These are phyloP conservation scores for Nemania bipapillata DNA, from an alignment of 2,329 filamentous ascomycete genomes.

Conservation along the genomic window DNA sequence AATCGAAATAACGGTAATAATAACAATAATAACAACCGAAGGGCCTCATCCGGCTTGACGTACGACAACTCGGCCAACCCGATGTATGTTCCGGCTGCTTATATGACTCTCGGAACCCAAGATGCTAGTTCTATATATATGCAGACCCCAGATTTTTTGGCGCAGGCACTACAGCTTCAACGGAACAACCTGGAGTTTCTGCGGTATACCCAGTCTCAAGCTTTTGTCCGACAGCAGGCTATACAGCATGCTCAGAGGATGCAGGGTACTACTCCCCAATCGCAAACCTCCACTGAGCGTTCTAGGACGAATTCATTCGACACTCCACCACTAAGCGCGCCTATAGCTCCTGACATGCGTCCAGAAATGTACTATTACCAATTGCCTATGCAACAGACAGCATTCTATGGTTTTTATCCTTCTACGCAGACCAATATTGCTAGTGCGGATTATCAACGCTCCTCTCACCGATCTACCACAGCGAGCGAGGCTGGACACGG, in stretches of 20 bases:
- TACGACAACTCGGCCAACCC: constrained; percentile 59
- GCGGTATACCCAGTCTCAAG: constrained; percentile 60
- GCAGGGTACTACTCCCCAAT: constrained; percentile 51
- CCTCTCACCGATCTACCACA: constrained; percentile 65
- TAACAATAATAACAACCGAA: constrained; percentile 55
- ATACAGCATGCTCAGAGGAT: constrained; percentile 59
- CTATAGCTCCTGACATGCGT: constrained; percentile 65
- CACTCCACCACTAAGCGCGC: constrained; percentile 68
- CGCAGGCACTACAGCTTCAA: constrained; percentile 59
- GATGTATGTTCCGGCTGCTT: constrained; percentile 55
- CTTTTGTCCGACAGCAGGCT: constrained; percentile 58
- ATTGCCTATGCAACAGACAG: constrained; percentile 54
- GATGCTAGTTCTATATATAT: constrained; percentile 63
- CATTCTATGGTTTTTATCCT: constrained; percentile 66
- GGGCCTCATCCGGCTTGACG: constrained; percentile 64
- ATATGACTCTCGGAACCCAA: constrained; percentile 58
- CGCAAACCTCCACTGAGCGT: constrained; percentile 59
- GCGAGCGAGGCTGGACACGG: constrained; percentile 61
- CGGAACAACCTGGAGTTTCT: constrained; percentile 60
- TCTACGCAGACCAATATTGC: constrained; percentile 63
- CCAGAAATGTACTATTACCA: constrained; percentile 67
- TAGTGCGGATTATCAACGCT: constrained; percentile 65
- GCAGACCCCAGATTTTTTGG: constrained; percentile 55
- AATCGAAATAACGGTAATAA: constrained; percentile 55
- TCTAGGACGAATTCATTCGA: constrained; percentile 73